Percentiles rank a stretch among this genome's conserved stretches.
Conservation (phyloP, 108 stramenopile genomes). For the Aurantiochytrium sp. region DNA sequence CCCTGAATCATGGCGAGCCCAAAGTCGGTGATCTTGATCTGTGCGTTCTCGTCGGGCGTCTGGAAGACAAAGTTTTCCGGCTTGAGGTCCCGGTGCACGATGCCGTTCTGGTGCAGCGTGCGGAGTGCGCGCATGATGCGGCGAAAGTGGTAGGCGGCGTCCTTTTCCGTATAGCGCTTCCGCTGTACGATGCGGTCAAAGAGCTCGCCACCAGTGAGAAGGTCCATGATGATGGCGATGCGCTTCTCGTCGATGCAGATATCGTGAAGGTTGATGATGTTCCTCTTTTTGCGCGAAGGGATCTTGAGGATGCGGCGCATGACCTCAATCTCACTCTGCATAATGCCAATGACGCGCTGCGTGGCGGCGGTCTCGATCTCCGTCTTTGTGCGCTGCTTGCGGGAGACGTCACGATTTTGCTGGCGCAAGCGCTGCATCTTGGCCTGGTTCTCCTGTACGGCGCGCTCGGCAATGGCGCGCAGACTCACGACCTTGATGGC, state of each 20-base stretch:
- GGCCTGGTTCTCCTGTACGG: background rate
- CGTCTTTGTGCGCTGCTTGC: background rate
- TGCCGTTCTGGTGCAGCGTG: background rate
- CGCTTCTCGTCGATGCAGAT: background rate
- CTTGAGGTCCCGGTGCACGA: constrained; percentile 34
- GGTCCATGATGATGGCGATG: constrained; percentile 69
- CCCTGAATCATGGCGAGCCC: constrained; percentile 13
- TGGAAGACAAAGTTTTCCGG: constrained; percentile 35
- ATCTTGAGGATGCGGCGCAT: constrained; percentile 1
- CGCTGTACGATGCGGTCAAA: constrained; percentile 89
- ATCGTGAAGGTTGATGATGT: background rate
- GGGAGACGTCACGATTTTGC: background rate
- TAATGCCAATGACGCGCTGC: background rate
- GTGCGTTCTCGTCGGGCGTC: constrained; percentile 3
- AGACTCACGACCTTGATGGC: constrained; percentile 4
- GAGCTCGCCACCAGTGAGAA: constrained; percentile 81
- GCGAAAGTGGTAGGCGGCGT: constrained; percentile 55
- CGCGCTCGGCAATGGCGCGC: background rate
- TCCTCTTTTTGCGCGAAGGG: background rate
- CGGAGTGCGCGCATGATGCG: constrained; percentile 1
- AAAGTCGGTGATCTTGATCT: constrained; percentile 28
- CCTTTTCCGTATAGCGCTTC: constrained; percentile 83
- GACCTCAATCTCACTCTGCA: constrained; percentile 21
- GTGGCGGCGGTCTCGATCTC: background rate
- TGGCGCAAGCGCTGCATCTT: background rate